Conservation (phyloP, 2,329 filamentous ascomycete species). For the Periglandula ipomoeae region DNA sequence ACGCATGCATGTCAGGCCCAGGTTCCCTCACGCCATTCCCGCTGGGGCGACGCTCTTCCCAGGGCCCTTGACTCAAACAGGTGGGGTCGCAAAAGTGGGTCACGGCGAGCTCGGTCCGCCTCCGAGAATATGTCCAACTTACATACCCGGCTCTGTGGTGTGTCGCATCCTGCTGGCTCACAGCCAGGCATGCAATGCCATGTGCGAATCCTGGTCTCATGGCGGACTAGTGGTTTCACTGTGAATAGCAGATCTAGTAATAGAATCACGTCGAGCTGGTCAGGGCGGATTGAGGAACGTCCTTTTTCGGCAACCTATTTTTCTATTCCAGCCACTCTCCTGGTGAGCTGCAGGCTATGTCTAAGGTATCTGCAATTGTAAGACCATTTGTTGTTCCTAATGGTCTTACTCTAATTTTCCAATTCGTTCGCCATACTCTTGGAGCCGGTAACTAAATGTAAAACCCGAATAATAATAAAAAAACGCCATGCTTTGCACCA, state of each 20-base stretch:
- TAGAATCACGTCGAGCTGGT: too few relatives aligned
- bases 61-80: background rate
- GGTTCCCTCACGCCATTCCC: background rate
- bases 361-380: background rate
- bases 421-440: background rate
- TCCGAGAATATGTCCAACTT: background rate
- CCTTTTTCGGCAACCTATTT: background rate
- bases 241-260: background rate
- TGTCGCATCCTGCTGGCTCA: background rate
- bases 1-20: background rate
- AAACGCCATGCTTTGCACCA: background rate
- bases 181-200: too few relatives aligned
- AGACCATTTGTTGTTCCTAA: background rate
- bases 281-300: too few relatives aligned
- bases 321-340: background rate
- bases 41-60: too few relatives aligned
- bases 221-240: too few relatives aligned
- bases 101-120: conserved; percentile 1
- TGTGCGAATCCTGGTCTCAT: too few relatives aligned
- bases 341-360: background rate
- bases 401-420: background rate
- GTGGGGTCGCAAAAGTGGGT: background rate
- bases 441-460: background rate
- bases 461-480: background rate
- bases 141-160: background rate